Evolutionary conservation across 305 asterid species (phyloP).

Genomic region (Vinca major): DNA sequence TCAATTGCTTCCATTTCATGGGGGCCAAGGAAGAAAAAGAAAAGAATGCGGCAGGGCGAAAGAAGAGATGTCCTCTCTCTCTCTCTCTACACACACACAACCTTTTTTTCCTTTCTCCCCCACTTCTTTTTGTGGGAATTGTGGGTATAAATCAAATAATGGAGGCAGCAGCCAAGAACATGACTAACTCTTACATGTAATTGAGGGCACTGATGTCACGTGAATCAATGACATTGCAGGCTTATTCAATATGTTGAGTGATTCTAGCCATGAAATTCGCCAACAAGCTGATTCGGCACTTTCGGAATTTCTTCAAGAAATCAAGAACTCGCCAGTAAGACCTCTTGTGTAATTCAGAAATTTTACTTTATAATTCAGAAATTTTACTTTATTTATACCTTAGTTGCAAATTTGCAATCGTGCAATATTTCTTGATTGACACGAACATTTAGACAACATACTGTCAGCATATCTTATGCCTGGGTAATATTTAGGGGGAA

Average conservation of each 20-base stretch:
- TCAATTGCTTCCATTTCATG: not conserved
- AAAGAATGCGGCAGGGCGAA: not conserved
- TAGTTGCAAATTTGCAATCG: not conserved
- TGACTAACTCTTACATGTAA: not conserved
- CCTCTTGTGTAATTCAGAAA: not conserved
- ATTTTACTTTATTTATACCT: not conserved
- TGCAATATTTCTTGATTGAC: slow-evolving; percentile 5
- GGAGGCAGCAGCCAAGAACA: not conserved
- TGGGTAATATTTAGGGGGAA: not conserved
- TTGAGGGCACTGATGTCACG: slow-evolving; percentile 8
- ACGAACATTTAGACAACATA: not conserved
- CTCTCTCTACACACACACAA: not conserved
- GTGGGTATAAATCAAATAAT: not conserved
- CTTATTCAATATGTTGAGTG: slow-evolving; percentile 95
- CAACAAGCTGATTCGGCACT: slow-evolving; percentile 99
- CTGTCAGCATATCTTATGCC: not conserved
- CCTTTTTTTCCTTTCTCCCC: not conserved
- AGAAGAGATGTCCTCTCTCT: not conserved
- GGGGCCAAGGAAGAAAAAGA: not conserved
- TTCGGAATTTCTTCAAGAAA: slow-evolving; percentile 97
- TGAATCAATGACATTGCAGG: slow-evolving; percentile 43
- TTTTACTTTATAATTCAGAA: slow-evolving; percentile 4
- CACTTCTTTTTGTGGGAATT: no score
- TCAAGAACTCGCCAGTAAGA: slow-evolving; percentile 96
- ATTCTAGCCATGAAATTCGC: slow-evolving; percentile 96